Base-by-base conservation (phyloP, 2,329 filamentous ascomycete species). In the Curvularia sp. region DNA sequence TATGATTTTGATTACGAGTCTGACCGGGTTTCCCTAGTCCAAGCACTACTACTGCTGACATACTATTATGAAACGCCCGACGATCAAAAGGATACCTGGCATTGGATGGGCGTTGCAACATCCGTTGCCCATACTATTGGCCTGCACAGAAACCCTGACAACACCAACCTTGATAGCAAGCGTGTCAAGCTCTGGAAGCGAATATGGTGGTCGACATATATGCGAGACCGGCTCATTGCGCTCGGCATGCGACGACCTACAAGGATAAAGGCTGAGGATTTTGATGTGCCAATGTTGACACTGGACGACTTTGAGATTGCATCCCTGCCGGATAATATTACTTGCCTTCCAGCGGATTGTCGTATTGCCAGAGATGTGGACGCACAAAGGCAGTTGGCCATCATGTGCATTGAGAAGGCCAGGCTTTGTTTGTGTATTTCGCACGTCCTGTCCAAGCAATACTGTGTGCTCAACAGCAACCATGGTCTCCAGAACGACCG, bases 21-120 rank as follows among this genome's bases (percentile, higher is more conserved):
- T 43, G 93, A 97, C 76, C 90, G 93, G 50, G 89, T 97, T 57
- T 87, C 92, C 19, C 84, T 97, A 23, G 92, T 97, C 15, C 94
- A 97, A 78, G 89, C 91, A 4, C 83, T 97, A 21, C 83, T 97
- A 23, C 84, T 97, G 59, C 93, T 97, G 90, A 97, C 93, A 3
- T 97, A 96, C 76, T 98, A 94, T 90, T 97, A 97, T 76, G 93
- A 97, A 78, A 96, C 92, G 12, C 93, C 93, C 0, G 93, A 97
- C 78, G 94, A 97, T 75, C 92, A 97, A 74, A 97, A 97, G 77
- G 94, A 97, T 75, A 97, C 93, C 45, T 97, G 94, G 91, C 93
- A 97, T 74, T 97, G 93, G 94, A 96, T 97, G 91, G 94, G 94
- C 18, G 92, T 97, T 36, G 94, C 93, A 41, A 91, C 96, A 59